Conservation (phyloP, 2,329 filamentous ascomycete genomes). For the Magnaporthiopsis rhizophila region DNA sequence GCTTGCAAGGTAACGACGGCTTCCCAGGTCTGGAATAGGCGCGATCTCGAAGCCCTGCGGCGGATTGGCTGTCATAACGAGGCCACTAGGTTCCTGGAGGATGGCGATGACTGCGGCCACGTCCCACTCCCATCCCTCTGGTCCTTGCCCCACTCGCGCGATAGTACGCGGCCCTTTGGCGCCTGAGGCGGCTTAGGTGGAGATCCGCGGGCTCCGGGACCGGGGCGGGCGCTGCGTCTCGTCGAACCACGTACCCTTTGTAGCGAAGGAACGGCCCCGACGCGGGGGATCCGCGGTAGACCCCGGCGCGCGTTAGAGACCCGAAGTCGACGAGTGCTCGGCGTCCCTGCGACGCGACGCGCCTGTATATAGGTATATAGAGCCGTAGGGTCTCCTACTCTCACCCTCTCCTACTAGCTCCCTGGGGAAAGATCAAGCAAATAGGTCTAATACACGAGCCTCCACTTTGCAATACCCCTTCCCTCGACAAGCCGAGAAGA, state of each 20-base stretch:
- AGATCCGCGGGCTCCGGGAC: conserved; percentile 46
- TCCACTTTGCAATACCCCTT: conserved; percentile 31
- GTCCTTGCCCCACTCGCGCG: conserved; percentile 70
- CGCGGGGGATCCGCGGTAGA: no score
- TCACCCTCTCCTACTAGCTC: no score
- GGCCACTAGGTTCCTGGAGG: conserved; percentile 63
- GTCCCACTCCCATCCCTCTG: conserved; percentile 73
- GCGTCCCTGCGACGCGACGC: no score
- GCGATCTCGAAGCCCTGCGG: conserved; percentile 48
- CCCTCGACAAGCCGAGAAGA: conserved; percentile 60
- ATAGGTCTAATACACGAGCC: no score
- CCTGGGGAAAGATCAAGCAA: no score
- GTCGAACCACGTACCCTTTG: conserved; percentile 51
- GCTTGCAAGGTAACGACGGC: conserved; percentile 64
- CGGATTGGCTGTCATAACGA: conserved; percentile 68
- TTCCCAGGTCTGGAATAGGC: conserved; percentile 54
- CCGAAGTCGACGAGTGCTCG: no score
- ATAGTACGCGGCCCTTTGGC: conserved; percentile 62
- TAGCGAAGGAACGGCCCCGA: no score
- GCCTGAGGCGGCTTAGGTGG: conserved; percentile 54
- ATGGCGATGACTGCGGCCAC: conserved; percentile 70
- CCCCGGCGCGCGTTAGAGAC: no score
- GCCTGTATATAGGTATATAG: no score
- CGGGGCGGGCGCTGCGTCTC: conserved; percentile 56
- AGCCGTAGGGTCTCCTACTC: no score